phyloP scores from a whole-genome alignment of 2,329 filamentous ascomycete genomes.

The Didymella sp. region DNA sequence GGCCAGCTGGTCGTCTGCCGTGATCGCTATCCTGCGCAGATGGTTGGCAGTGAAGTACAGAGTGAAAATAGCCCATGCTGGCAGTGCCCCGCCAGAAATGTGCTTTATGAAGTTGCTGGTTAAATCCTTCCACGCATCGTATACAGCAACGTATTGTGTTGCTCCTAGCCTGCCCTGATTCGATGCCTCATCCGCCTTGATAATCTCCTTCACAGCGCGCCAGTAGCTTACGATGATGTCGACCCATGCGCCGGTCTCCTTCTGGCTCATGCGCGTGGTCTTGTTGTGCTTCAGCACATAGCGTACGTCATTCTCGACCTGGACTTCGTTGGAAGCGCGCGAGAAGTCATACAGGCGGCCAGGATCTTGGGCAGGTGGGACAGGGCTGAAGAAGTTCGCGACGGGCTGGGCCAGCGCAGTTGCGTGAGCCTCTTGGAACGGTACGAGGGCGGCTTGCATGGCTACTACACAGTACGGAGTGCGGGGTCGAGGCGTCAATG shows the following conservation, averaged over 20 bases:
- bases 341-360: constrained; percentile 73
- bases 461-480: constrained; percentile 15
- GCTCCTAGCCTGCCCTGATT: constrained; percentile 53
- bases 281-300: constrained; percentile 72
- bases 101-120: constrained; percentile 78
- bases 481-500: not conserved
- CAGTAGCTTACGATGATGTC: constrained; percentile 86
- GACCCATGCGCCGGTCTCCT: constrained; percentile 81
- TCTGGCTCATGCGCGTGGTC: constrained; percentile 63
- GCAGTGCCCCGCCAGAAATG: constrained; percentile 77
- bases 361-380: constrained; percentile 67
- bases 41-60: constrained; percentile 89
- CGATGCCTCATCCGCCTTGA: constrained; percentile 67
- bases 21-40: constrained; percentile 85
- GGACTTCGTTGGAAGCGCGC: constrained; percentile 71
- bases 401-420: constrained; percentile 73
- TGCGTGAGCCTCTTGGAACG: constrained; percentile 74
- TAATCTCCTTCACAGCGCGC: constrained; percentile 78
- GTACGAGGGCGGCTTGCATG: constrained; percentile 77
- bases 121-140: constrained; percentile 87
- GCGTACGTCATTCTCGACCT: constrained; percentile 72
- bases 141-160: constrained; percentile 81
- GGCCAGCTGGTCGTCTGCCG: constrained; percentile 76
- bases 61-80: constrained; percentile 91
- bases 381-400: constrained; percentile 76